A percentile compares a stretch with the other conserved stretches of the same genome.
Conservation (phyloP, 768 basidiomycete genomes). For the Rhodotorula babjevae region DNA sequence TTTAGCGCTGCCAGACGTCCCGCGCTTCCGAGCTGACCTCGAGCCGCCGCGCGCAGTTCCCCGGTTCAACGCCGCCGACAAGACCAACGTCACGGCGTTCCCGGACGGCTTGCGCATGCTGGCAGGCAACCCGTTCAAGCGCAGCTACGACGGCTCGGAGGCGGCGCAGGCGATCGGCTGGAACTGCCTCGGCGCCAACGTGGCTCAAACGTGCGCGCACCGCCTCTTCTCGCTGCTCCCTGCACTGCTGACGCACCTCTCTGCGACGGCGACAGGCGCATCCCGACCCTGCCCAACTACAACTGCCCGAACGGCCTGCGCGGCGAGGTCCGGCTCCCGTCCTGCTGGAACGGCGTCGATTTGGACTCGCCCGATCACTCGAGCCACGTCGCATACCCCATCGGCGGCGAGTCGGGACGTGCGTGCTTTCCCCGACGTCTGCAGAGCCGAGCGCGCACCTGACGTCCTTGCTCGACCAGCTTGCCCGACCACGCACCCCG, state of each 20-base stretch:
- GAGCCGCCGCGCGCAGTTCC: neutral
- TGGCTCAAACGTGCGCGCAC: neutral
- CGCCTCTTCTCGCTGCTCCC: no score
- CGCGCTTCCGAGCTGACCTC: no score
- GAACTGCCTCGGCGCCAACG: slow-evolving; percentile 44
- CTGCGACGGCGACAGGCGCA: no score
- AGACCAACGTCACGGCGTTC: slow-evolving; percentile 23
- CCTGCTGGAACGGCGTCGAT: slow-evolving; percentile 51
- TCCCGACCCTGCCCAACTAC: no score
- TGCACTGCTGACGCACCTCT: no score
- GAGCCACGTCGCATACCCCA: slow-evolving; percentile 49
- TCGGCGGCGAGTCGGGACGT: slow-evolving; percentile 30
- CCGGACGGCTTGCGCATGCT: slow-evolving; percentile 47
- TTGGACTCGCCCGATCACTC: slow-evolving; percentile 50
- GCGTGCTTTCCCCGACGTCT: neutral
- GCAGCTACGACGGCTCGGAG: slow-evolving; percentile 53
- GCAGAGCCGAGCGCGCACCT: neutral
- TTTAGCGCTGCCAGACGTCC: no score
- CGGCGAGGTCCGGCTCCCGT: slow-evolving; percentile 16
- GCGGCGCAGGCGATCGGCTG: slow-evolving; percentile 52
- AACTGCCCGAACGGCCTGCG: slow-evolving; percentile 42
- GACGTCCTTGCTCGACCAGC: neutral
- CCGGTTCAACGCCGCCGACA: slow-evolving; percentile 6
- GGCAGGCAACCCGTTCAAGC: slow-evolving; percentile 53
- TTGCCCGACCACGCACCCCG: slow-evolving; percentile 38